Evolutionary conservation across 345 rosid species (phyloP).

Genomic region (Eutrema heterophyllum): DNA sequence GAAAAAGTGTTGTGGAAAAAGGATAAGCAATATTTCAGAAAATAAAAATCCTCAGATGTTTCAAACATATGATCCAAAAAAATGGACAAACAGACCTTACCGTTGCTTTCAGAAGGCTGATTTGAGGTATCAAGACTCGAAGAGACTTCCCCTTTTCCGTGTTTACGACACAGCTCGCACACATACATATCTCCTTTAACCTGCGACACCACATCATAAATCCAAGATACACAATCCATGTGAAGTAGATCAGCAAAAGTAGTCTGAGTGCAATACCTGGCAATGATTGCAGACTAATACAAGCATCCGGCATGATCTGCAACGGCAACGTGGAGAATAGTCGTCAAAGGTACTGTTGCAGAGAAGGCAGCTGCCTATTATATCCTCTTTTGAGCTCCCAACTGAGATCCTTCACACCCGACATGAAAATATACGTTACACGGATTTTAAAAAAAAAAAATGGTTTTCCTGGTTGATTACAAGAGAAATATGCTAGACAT

Average conservation of each 20-base stretch:
- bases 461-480: not conserved
- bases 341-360: constrained; percentile 70
- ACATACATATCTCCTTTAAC: constrained; percentile 45
- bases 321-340: constrained; percentile 80
- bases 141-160: constrained; percentile 37
- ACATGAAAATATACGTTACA: not conserved
- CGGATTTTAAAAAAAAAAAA: not conserved
- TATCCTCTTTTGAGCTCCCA: constrained; percentile 60
- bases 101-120: constrained; percentile 35
- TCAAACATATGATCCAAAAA: not conserved
- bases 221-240: not conserved
- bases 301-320: constrained; percentile 81
- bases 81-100: constrained; percentile 53
- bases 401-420: constrained; percentile 66
- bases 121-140: constrained; percentile 23
- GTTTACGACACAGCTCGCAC: constrained; percentile 84
- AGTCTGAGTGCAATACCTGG: constrained; percentile 39
- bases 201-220: constrained; percentile 36
- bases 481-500: not conserved
- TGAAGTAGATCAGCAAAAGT: not conserved
- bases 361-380: constrained; percentile 68
- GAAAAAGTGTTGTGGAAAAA: not conserved
- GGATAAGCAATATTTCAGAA: not conserved
- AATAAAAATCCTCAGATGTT: not conserved
- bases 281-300: constrained; percentile 80